Evolutionary conservation across 495 filamentous ascomycete species (phyloP).

Genomic region (Trichoderma orchidacearum): DNA sequence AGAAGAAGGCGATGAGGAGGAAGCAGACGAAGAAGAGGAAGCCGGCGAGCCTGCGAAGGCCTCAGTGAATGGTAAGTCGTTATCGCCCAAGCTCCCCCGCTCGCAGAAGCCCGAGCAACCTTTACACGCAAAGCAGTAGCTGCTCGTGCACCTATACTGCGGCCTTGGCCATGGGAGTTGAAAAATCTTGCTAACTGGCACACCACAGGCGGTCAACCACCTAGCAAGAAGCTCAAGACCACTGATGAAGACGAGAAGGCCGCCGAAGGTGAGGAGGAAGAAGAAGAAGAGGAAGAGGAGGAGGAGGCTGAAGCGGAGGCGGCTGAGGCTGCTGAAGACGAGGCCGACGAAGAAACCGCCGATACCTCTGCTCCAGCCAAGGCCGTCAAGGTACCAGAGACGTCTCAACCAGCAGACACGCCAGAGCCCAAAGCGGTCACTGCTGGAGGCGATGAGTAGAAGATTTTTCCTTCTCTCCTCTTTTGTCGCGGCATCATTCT

Average conservation of each 20-base stretch:
- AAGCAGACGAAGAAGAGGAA: slow-evolving; percentile 14
- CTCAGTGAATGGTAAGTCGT: slow-evolving; percentile 13
- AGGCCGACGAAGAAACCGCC: slow-evolving; percentile 6
- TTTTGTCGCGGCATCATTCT: too few species aligned
- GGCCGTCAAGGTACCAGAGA: neutral
- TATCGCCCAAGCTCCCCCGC: slow-evolving; percentile 15
- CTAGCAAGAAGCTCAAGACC: slow-evolving; percentile 21
- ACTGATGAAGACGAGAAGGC: slow-evolving; percentile 11
- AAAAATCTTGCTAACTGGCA: too few species aligned
- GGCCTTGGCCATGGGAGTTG: too few species aligned
- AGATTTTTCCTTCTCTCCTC: too few species aligned
- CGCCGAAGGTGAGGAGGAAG: slow-evolving; percentile 10
- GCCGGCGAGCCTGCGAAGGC: slow-evolving; percentile 1
- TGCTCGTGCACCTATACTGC: too few species aligned
- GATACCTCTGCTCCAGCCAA: slow-evolving; percentile 7
- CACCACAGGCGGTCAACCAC: slow-evolving; percentile 12
- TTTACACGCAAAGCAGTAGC: too few species aligned
- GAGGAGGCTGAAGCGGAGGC: slow-evolving; percentile 19
- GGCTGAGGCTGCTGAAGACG: slow-evolving; percentile 6
- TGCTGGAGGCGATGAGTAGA: slow-evolving; percentile 61
- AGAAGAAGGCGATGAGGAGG: slow-evolving; percentile 20
- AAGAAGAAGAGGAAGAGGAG: slow-evolving; percentile 21
- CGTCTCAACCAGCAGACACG: neutral
- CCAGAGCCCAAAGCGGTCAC: neutral
- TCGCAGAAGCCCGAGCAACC: too few species aligned